Evolutionary conservation across 371 early-diverging fungal genomes (phyloP).

Genomic region (Mortierella sp.): DNA sequence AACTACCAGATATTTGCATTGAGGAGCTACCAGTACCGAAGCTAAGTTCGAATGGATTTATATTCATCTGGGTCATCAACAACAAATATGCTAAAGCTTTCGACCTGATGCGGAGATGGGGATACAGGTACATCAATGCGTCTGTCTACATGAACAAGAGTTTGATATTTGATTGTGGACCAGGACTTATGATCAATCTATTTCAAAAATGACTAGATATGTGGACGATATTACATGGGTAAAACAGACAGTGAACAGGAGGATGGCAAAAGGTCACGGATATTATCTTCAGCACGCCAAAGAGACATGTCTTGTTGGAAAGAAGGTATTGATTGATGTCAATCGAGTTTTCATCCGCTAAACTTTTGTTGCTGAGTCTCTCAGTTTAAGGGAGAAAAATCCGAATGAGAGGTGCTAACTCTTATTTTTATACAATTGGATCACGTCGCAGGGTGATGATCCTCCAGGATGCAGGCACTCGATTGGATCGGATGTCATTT

Average conservation of each 20-base stretch:
- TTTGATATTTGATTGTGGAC: neutral
- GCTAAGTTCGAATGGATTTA: slow-evolving; percentile 88
- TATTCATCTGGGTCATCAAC: slow-evolving; percentile 97
- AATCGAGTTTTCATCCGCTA: neutral
- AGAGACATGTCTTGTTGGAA: slow-evolving; percentile 94
- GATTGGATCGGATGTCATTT: slow-evolving; percentile 92
- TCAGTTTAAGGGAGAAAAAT: neutral
- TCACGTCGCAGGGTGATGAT: slow-evolving; percentile 68
- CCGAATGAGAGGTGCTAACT: too few relatives aligned
- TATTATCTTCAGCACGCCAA: slow-evolving; percentile 97
- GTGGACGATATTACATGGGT: slow-evolving; percentile 97
- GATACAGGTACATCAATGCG: slow-evolving; percentile 74
- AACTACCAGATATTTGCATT: slow-evolving; percentile 92
- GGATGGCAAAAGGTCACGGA: slow-evolving; percentile 97
- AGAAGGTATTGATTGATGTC: slow-evolving; percentile 65
- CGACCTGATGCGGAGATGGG: slow-evolving; percentile 94
- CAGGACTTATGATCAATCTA: neutral
- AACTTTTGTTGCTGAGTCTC: neutral
- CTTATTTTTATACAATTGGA: slow-evolving; percentile 1
- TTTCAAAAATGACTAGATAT: slow-evolving; percentile 61
- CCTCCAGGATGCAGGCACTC: slow-evolving; percentile 82
- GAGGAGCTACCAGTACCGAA: slow-evolving; percentile 90
- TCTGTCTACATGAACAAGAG: neutral
- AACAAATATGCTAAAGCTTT: slow-evolving; percentile 95
- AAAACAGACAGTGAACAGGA: slow-evolving; percentile 93